Percentiles rank a stretch among this genome's conserved stretches.
Conservation (phyloP, 257 asterid species). For the Cordia subcordata region DNA sequence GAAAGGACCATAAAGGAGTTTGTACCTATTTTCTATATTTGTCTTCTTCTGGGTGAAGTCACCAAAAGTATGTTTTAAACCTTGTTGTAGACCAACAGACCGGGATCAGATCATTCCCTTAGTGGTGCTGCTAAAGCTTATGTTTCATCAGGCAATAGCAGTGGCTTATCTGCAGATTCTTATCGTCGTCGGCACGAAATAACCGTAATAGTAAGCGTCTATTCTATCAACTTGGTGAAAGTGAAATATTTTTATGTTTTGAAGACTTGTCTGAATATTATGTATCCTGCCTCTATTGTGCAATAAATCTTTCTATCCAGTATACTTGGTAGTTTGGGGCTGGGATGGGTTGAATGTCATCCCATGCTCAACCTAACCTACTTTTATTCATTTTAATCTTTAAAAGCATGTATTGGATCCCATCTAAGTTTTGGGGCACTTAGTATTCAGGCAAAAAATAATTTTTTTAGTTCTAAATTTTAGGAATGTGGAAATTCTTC, state of each 20-base stretch:
- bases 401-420: too few species aligned
- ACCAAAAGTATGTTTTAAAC: not conserved
- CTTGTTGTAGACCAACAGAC: slow-evolving; percentile 40
- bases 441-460: too few species aligned
- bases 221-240: not conserved
- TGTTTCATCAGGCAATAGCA: slow-evolving; percentile 34
- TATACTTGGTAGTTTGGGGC: too few species aligned
- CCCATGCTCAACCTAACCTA: too few species aligned
- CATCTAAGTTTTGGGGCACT: too few species aligned
- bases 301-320: too few species aligned
- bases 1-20: not conserved
- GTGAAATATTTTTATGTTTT: too few species aligned
- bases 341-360: too few species aligned
- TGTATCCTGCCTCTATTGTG: not conserved
- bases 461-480: too few species aligned
- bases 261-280: not conserved
- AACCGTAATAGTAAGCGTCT: slow-evolving; percentile 62
- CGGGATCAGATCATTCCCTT: slow-evolving; percentile 36
- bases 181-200: slow-evolving; percentile 81
- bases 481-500: too few species aligned
- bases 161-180: slow-evolving; percentile 51
- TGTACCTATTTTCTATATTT: not conserved
- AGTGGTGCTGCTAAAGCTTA: slow-evolving; percentile 36
- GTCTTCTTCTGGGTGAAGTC: not conserved
- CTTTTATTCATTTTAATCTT: too few species aligned